Evolutionary conservation across 1,284 basidiomycete species (phyloP), one percentile per base, ranked within the genome.

Genomic region (Rhodotorula sp.): DNA sequence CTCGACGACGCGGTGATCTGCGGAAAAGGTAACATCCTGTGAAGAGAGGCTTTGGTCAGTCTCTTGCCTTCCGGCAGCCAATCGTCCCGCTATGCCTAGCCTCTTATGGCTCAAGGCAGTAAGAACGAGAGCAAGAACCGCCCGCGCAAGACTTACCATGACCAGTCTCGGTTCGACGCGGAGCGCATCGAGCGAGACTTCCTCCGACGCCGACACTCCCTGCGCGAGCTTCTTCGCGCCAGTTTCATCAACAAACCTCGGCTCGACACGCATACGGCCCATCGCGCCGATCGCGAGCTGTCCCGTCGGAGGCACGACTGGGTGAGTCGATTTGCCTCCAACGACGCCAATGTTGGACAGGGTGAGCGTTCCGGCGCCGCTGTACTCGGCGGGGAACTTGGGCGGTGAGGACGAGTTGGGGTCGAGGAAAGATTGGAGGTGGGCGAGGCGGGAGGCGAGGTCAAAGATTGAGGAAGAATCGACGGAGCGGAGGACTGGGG

Each of bases 201-300:
- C 81, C 81, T 60, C 80, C 73, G 85, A 42, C 12, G 37, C 84
- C 26, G 54, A 77, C 72, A 45, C 84, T 85, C n/a, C 67, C 24
- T n/a, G 42, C 24, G 73, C 73, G 0, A 75, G 63, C 61, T 51
- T 20, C 48, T 46, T 71, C 44, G 69, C 71, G 49, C 24, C 37
- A 53, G 59, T 54, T 26, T 62, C 62, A 22, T 60, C 56, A 17
- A 42, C 24, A 48, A 75, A 78, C 42, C 62, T 48, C 53, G 77
- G 76, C 58, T 72, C 70, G 51, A 77, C 74, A 33, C 70, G 54
- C 44, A 91, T 90, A 45, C 89, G 80, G 3, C 94, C 94, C 29
- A 97, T 83, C 1, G 92, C 94, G 1, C 92, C 92, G 73, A 96
- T 96, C 3, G 91, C 93, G 0, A 96, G 85, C 0, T 94, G 92